phyloP scores from a whole-genome alignment of 2,329 filamentous ascomycete species.

The Ophiostoma perfectum region DNA sequence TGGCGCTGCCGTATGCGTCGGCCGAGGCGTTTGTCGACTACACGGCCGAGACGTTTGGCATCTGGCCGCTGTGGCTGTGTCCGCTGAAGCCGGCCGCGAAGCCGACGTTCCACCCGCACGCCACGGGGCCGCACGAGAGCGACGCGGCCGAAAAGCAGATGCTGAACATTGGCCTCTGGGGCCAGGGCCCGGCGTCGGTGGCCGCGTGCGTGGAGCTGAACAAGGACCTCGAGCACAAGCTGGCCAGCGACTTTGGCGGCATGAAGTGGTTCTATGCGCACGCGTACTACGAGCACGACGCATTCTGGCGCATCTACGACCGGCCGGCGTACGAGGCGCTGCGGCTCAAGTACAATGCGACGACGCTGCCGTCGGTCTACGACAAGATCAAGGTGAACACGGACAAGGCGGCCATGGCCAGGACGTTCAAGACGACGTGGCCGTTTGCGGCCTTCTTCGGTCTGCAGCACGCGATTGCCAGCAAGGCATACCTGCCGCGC shows the following conservation, averaged over 20 bases:
- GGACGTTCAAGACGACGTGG: constrained; percentile 39
- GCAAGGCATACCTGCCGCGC: constrained; percentile 49
- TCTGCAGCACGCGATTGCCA: constrained; percentile 54
- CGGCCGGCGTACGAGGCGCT: constrained; percentile 53
- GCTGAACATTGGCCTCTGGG: constrained; percentile 72
- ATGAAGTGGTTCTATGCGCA: constrained; percentile 87
- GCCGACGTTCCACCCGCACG: constrained; percentile 53
- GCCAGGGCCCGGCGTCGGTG: constrained; percentile 54
- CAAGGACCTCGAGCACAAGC: constrained; percentile 63
- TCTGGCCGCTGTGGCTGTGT: constrained; percentile 58
- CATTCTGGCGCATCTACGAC: constrained; percentile 63
- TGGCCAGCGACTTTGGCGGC: constrained; percentile 59
- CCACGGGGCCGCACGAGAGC: constrained; percentile 23
- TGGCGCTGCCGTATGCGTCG: constrained; percentile 51
- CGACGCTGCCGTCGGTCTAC: constrained; percentile 59
- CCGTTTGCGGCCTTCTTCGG: constrained; percentile 57
- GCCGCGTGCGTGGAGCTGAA: constrained; percentile 64
- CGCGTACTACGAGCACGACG: constrained; percentile 69
- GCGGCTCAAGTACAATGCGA: constrained; percentile 57
- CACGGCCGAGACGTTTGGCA: constrained; percentile 45
- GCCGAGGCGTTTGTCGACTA: constrained; percentile 52
- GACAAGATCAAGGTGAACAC: constrained; percentile 54
- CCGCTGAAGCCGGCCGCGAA: constrained; percentile 45
- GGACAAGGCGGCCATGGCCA: neutral
- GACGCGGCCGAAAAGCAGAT: constrained; percentile 32